phyloP scores from a whole-genome alignment of 164 flowering plant species.

The Cinnamomum micranthum region DNA sequence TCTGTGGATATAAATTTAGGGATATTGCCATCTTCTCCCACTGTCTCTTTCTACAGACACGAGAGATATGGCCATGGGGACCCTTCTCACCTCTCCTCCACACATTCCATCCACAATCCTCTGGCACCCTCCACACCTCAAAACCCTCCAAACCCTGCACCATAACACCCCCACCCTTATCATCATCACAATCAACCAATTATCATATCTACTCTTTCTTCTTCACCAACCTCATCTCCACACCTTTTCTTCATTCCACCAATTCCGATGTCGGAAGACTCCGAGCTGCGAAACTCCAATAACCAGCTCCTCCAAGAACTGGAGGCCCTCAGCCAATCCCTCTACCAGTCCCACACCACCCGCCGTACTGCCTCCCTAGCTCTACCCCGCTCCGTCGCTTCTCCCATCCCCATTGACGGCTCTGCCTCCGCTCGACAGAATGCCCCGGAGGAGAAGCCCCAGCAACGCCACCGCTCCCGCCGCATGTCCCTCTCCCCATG shows the following conservation, averaged over 20 bases:
- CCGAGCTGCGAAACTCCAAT: slow-evolving; percentile 44
- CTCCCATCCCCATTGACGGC: slow-evolving; percentile 13
- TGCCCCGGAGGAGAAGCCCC: background rate
- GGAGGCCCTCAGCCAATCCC: slow-evolving; percentile 62
- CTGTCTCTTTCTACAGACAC: background rate
- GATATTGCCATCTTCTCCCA: background rate
- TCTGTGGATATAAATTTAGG: too few species aligned
- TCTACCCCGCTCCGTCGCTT: slow-evolving; percentile 53
- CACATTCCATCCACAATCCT: slow-evolving; percentile 1
- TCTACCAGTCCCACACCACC: slow-evolving; percentile 53
- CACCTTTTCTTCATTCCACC: background rate
- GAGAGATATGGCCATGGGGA: background rate
- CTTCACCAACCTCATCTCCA: slow-evolving; percentile 3
- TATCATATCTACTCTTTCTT: background rate
- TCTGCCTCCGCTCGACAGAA: background rate
- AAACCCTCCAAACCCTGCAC: slow-evolving; percentile 5
- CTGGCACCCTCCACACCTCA: slow-evolving; percentile 38
- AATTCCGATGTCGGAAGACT: background rate
- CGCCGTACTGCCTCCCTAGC: slow-evolving; percentile 79
- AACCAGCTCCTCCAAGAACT: slow-evolving; percentile 67
- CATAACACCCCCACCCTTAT: background rate
- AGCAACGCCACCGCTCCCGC: slow-evolving; percentile 31
- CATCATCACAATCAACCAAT: background rate
- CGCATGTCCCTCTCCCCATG: slow-evolving; percentile 86
- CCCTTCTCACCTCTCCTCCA: background rate